Evolutionary conservation across 805 yeast species (phyloP).

Genomic region (Sugiyamaella americana): DNA sequence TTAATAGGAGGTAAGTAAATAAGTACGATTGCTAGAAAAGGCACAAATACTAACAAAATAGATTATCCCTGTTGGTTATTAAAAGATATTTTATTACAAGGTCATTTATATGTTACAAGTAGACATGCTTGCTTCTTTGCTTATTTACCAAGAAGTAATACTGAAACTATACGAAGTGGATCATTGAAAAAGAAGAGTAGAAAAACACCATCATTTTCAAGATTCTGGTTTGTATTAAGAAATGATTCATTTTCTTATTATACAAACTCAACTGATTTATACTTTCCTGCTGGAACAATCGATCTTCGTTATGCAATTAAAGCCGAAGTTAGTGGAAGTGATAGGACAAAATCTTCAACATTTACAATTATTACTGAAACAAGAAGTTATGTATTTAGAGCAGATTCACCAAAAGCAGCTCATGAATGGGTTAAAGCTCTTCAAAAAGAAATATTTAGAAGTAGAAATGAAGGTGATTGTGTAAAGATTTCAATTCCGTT

Average conservation of each 20-base stretch:
- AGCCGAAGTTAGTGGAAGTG: slow-evolving; percentile 44
- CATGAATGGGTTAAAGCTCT: slow-evolving; percentile 71
- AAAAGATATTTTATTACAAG: slow-evolving; percentile 78
- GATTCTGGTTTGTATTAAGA: slow-evolving; percentile 78
- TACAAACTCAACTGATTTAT: slow-evolving; percentile 66
- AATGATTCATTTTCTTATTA: slow-evolving; percentile 65
- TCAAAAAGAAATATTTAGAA: slow-evolving; percentile 70
- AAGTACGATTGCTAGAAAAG: not conserved
- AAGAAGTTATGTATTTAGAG: slow-evolving; percentile 56
- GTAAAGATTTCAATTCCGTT: slow-evolving; percentile 75
- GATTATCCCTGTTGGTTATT: slow-evolving; percentile 75
- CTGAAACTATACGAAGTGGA: slow-evolving; percentile 44
- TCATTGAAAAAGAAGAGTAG: slow-evolving; percentile 41
- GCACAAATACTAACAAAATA: not conserved
- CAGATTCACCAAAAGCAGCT: slow-evolving; percentile 70
- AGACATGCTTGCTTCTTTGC: slow-evolving; percentile 69
- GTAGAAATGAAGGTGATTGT: slow-evolving; percentile 61
- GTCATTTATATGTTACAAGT: slow-evolving; percentile 70
- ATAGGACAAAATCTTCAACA: slow-evolving; percentile 16
- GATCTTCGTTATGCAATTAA: slow-evolving; percentile 59
- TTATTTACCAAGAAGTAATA: slow-evolving; percentile 54
- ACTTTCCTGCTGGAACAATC: slow-evolving; percentile 73
- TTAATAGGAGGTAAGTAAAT: slow-evolving; percentile 18
- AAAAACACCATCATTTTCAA: slow-evolving; percentile 34
- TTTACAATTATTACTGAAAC: slow-evolving; percentile 55